phyloP scores from a whole-genome alignment of 768 basidiomycete genomes.

The Naganishia vaughanmartiniae region DNA sequence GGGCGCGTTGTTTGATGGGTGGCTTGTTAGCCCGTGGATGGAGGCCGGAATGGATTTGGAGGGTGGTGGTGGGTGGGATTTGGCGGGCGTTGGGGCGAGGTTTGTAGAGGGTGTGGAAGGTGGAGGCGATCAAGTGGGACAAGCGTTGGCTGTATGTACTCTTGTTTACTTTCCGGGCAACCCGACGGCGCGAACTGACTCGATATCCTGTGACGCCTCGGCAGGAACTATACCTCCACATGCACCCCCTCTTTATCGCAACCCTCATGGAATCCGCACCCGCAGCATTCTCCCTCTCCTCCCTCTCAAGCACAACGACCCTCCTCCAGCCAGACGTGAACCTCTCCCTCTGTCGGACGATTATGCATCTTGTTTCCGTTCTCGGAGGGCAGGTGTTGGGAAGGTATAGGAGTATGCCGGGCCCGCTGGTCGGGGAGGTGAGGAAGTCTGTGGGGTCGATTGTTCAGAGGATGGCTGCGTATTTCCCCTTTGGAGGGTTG shows the following conservation, averaged over 20 bases:
- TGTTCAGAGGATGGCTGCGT: constrained; percentile 70
- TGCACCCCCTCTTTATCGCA: constrained; percentile 76
- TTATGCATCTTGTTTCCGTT: constrained; percentile 37
- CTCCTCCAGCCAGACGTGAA: constrained; percentile 32
- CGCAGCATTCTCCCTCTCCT: constrained; percentile 67
- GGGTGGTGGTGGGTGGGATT: constrained; percentile 6
- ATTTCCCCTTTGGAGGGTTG: constrained; percentile 69
- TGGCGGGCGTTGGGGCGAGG: not conserved
- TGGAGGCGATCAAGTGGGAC: constrained; percentile 20
- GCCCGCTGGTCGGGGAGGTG: constrained; percentile 26
- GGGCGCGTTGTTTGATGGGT: constrained; percentile 20
- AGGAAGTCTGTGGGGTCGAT: constrained; percentile 51
- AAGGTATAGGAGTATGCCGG: not conserved
- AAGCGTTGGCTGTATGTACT: constrained; percentile 38
- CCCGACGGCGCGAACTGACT: not conserved
- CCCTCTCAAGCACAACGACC: not conserved
- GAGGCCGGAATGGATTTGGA: constrained; percentile 1
- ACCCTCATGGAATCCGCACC: constrained; percentile 86
- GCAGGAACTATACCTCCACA: constrained; percentile 61
- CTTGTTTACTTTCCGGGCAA: not conserved
- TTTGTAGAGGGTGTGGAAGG: not conserved
- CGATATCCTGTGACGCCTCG: not conserved
- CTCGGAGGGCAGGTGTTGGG: constrained; percentile 38
- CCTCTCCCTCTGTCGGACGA: constrained; percentile 42
- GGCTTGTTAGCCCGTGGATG: constrained; percentile 6